phyloP scores from a whole-genome alignment of 163 green algal species.

The Scenedesmus sp. region DNA sequence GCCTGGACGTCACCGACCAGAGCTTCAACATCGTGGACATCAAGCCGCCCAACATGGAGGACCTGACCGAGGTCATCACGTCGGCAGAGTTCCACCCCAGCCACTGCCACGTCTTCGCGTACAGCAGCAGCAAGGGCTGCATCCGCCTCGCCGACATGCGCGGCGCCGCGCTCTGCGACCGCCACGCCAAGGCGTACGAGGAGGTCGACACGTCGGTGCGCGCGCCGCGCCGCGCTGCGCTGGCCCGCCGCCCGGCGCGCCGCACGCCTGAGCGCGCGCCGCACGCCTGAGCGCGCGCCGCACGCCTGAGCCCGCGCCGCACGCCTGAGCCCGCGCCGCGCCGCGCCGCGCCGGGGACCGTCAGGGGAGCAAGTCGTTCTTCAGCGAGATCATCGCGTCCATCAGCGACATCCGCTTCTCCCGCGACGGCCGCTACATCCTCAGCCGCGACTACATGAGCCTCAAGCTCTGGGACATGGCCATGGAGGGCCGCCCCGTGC shows the following conservation, averaged over 20 bases:
- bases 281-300: too few relatives aligned
- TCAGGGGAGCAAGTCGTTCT: conserved; percentile 86
- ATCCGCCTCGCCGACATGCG: conserved; percentile 97
- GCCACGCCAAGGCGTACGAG: conserved; percentile 56
- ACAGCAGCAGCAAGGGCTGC: conserved; percentile 93
- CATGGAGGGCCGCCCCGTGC: conserved; percentile 87
- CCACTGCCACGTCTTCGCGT: conserved; percentile 94
- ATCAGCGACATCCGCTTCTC: conserved; percentile 95
- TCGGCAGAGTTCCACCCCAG: conserved; percentile 95
- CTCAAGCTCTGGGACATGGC: conserved; percentile 98
- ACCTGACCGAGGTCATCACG: conserved; percentile 99
- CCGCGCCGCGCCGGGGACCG: too few relatives aligned
- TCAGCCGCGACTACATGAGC: conserved; percentile 98
- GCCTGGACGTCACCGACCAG: conserved; percentile 88
- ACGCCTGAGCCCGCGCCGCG: too few relatives aligned
- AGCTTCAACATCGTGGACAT: conserved; percentile 99
- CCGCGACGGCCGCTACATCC: conserved; percentile 88
- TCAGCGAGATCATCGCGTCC: conserved; percentile 97
- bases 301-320: too few relatives aligned
- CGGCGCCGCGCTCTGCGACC: conserved; percentile 85
- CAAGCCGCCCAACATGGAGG: conserved; percentile 98
- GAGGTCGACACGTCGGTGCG: conserved; percentile 35
- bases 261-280: too few relatives aligned
- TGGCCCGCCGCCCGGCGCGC: too few relatives aligned
- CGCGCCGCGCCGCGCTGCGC: too few relatives aligned